Conservation (phyloP, 2,329 filamentous ascomycete genomes). For the Fusarium verticillioides region DNA sequence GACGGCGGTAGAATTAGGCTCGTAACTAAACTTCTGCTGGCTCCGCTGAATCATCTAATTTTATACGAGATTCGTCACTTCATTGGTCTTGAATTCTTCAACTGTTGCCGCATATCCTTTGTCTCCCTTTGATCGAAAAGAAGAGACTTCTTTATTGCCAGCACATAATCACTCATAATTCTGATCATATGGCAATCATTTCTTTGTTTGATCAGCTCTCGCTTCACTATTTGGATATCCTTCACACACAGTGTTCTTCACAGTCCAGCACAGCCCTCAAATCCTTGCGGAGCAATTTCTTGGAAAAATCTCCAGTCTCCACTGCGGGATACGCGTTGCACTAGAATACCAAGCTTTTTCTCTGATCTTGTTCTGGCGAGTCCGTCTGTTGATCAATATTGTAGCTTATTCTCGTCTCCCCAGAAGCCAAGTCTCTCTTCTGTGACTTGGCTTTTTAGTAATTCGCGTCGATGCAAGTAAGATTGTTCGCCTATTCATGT, state of each 20-base stretch:
- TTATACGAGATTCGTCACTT: constrained; percentile 14
- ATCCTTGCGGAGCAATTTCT: constrained; percentile 34
- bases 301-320: constrained; percentile 36
- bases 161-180: not conserved
- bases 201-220: constrained; percentile 22
- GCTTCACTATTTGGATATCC: not conserved
- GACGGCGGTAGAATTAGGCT: constrained; percentile 33
- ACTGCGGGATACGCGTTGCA: constrained; percentile 32
- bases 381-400: constrained; percentile 31
- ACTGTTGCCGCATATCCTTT: not conserved
- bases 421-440: constrained; percentile 7
- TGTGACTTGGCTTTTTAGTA: constrained; percentile 9
- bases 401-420: constrained; percentile 1
- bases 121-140: not conserved
- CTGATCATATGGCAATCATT: constrained; percentile 20
- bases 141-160: not conserved
- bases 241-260: constrained; percentile 31
- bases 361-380: constrained; percentile 27
- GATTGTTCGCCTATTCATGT: constrained; percentile 3
- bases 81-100: constrained; percentile 1
- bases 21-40: constrained; percentile 31
- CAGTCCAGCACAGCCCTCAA: constrained; percentile 15
- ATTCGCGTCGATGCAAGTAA: constrained; percentile 30
- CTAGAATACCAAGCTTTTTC: constrained; percentile 44
- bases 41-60: constrained; percentile 21